Base-by-base conservation (phyloP, 163 green algal species). In the Coccomyxa subellipsoidea region DNA sequence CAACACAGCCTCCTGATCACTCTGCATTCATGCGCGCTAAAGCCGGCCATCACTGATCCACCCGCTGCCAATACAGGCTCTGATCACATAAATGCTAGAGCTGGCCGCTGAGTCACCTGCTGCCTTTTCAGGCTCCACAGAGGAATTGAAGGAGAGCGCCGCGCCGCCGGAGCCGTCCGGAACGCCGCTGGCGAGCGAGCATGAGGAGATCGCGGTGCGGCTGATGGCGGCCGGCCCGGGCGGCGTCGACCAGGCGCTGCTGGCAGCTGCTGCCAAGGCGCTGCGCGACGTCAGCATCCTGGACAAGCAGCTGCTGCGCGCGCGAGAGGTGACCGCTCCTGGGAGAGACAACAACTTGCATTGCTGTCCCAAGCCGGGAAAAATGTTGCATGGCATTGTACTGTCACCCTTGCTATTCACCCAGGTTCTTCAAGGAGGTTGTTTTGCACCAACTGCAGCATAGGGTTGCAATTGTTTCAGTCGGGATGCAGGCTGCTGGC, bases 211-310 rank as follows among this genome's bases (percentile, higher is more conserved):
- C 9, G 70, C 70, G 25, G 70, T 27, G 70, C 70, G 70, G 32
- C 21, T 77, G 31, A 38, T 77, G 70, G 70, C 70, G 32, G 70
- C 70, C 34, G 70, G 70, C 32, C 70, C 70, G 31, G 32, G 32
- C 3, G 70, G 70, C 32, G 70, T 77, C 7, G 70, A 77, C 32
- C 31, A 47, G 31, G 70, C 70, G 2, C 69, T 88, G 31, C 81
- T 54, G 32, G 80, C 86, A 3, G 82, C 80, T 8, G 73, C 84
- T 0, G 78, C 81, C 73, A 91, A 79, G 0, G 85, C 86, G 34
- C 75, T 84, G 79, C 79, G 86, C 8, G 38, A 88, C 66, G 69
- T 53, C n/a, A 84, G 85, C 76, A 25, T 88, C 38, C 38, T 88
- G 38, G 81, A 80, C 59, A 84, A 85, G 81, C 32, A 40, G 7